phyloP scores from a whole-genome alignment of 148 eudicot genomes.

The Silene latifolia region DNA sequence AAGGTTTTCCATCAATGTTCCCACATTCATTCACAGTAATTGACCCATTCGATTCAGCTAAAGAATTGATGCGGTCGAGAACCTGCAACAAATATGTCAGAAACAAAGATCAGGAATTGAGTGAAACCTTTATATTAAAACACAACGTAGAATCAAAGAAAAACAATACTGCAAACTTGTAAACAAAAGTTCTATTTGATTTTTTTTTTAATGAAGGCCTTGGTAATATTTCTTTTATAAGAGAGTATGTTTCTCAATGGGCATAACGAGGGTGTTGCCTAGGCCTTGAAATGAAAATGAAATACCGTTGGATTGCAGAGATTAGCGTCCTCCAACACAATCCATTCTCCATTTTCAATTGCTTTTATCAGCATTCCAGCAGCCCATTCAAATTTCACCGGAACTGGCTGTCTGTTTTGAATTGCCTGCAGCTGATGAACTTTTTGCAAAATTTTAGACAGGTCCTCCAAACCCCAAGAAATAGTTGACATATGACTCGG shows the following conservation, averaged over 20 bases:
- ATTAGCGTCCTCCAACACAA: constrained; percentile 91
- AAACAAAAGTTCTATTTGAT: neutral
- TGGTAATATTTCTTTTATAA: too few species aligned
- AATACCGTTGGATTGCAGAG: constrained; percentile 95
- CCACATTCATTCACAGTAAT: constrained; percentile 95
- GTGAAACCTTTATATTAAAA: neutral
- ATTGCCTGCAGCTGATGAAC: constrained; percentile 53
- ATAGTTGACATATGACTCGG: constrained; percentile 37
- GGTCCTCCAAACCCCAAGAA: constrained; percentile 57
- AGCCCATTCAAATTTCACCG: constrained; percentile 92
- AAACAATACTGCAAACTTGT: neutral
- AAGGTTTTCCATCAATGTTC: constrained; percentile 74
- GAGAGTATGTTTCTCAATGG: too few species aligned
- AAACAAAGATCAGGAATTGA: constrained; percentile 2
- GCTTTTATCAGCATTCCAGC: constrained; percentile 78
- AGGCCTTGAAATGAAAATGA: neutral
- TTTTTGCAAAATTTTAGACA: constrained; percentile 41
- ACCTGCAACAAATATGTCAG: constrained; percentile 42
- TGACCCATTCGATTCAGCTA: constrained; percentile 86
- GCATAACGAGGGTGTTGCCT: too few species aligned
- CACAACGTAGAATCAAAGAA: neutral
- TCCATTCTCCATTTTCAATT: constrained; percentile 96
- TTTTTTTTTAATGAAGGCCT: too few species aligned
- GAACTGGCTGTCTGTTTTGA: constrained; percentile 33
- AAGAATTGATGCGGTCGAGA: constrained; percentile 93